Conservation (phyloP, 352 stramenopile species). For the Saprolegnia diclina region DNA sequence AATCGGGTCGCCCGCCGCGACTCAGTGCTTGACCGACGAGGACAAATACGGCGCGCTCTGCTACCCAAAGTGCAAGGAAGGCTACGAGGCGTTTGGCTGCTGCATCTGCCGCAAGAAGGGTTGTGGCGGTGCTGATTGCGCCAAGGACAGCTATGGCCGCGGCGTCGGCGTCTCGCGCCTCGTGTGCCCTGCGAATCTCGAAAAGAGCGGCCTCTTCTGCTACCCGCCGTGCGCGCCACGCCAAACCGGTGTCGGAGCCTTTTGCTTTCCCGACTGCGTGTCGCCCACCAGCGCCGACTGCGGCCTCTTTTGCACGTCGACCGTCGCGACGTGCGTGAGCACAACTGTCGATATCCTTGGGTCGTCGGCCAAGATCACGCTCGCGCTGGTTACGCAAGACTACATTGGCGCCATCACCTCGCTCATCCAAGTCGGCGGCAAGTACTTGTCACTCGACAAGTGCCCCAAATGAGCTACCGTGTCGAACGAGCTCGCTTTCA, state of each 20-base stretch:
- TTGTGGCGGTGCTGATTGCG: constrained; percentile 7
- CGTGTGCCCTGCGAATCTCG: constrained; percentile 10
- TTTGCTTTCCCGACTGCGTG: constrained; percentile 25
- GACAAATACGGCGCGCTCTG: constrained; percentile 3
- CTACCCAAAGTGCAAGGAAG: constrained; percentile 9
- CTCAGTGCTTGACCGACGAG: constrained; percentile 4
- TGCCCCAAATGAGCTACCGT: neutral
- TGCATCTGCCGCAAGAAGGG: constrained; percentile 1
- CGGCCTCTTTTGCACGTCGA: constrained; percentile 20
- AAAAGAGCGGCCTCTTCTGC: constrained; percentile 27
- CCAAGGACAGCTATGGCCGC: constrained; percentile 25
- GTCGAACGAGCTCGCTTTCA: too few species aligned
- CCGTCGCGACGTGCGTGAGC: constrained; percentile 9
- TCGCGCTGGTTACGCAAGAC: neutral
- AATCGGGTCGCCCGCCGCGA: neutral
- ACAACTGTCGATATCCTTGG: constrained; percentile 14
- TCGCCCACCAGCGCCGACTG: neutral
- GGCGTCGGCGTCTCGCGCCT: constrained; percentile 12
- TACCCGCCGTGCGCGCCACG: constrained; percentile 24
- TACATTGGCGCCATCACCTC: constrained; percentile 8
- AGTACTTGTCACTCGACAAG: neutral
- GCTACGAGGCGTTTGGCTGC: constrained; percentile 8
- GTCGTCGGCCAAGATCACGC: neutral
- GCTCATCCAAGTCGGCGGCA: neutral
- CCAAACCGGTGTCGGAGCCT: constrained; percentile 21